Base-by-base conservation (phyloP, 352 stramenopile species). In the Pythium phragmitis region DNA sequence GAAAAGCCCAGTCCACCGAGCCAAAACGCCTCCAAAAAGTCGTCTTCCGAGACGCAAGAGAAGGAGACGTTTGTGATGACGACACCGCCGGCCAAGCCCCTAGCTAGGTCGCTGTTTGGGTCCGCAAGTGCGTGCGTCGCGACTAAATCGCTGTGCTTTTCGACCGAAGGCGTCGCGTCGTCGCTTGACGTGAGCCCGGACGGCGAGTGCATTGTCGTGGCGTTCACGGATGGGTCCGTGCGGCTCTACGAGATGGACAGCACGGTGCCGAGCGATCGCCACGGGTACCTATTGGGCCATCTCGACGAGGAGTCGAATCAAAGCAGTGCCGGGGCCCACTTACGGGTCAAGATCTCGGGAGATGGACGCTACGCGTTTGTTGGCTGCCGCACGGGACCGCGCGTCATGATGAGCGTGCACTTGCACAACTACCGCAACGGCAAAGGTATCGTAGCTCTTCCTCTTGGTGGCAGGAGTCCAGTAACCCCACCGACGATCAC, bases 221-320 rank as follows among this genome's bases (percentile, higher is more conserved):
- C 80, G 13, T 93, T 92, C 62, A 88, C 74, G 3, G 84, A 95
- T 47, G 86, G 84, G 5, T 91, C 84, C 0, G 79, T 95, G 33
- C 72, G 84, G 3, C 68, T 95, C 17, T 95, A 89, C 49, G 86
- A 93, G 63, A 90, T 93, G 81, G 84, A 95, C 66, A 92, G 86
- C 69, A 90, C 70, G 19, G 83, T 92, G 1, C 83, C 84, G 1
- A 92, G 85, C 60, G 86, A 95, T 52, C 84, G 84, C 6, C 79
- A 91, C 34, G 85, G 80, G 0, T 95, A 95, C 57, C 63, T 93
- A 4, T 65, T 95, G 1, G 86, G 86, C 8, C 83, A 95, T 63
- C 74, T 95, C 23, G 86, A 95, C 48, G 86, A 93, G 39, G 77
- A 91, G 39, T 86, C 79, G 9, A 85, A 77, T 7, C 67, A 85